Conservation (phyloP, 2,329 filamentous ascomycete genomes). For the Colletotrichum liaoningense region DNA sequence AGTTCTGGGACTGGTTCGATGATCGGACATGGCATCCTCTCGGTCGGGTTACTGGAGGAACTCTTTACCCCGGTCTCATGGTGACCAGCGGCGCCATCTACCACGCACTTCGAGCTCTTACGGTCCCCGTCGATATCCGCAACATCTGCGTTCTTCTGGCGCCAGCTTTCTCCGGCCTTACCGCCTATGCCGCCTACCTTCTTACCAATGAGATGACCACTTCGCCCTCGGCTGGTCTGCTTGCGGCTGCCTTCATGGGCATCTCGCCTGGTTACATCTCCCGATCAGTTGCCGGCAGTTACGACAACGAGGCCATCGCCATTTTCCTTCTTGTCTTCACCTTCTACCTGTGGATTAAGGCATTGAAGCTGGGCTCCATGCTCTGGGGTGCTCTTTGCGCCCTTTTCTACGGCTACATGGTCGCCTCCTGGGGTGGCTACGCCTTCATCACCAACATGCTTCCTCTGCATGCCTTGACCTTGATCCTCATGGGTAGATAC, state of each 20-base stretch:
- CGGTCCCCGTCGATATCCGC: constrained; percentile 95
- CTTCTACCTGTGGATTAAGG: constrained; percentile 99
- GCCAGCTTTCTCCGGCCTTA: constrained; percentile 93
- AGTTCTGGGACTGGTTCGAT: constrained; percentile 99
- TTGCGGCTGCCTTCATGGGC: constrained; percentile 96
- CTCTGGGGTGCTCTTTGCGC: constrained; percentile 96
- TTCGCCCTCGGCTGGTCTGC: constrained; percentile 93
- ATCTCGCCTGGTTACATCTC: constrained; percentile 98
- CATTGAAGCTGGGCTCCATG: constrained; percentile 94
- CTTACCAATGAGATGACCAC: constrained; percentile 97
- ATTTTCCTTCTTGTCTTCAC: constrained; percentile 99
- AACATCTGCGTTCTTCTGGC: constrained; percentile 98
- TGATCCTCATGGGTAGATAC: constrained; percentile 97
- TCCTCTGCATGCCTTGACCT: constrained; percentile 91
- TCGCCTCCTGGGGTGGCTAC: constrained; percentile 99
- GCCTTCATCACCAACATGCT: constrained; percentile 99
- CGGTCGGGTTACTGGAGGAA: constrained; percentile 96
- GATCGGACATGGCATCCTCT: constrained; percentile 99
- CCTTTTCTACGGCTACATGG: constrained; percentile 99
- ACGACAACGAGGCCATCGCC: constrained; percentile 99
- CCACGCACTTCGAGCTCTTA: constrained; percentile 88
- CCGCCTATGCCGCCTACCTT: constrained; percentile 92
- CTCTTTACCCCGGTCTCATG: constrained; percentile 98
- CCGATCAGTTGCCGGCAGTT: constrained; percentile 95
- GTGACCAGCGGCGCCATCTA: constrained; percentile 98